These are phyloP conservation scores for Cyclaneusma minus DNA, from an alignment of 2,329 filamentous ascomycete species.

Conservation along the genomic window DNA sequence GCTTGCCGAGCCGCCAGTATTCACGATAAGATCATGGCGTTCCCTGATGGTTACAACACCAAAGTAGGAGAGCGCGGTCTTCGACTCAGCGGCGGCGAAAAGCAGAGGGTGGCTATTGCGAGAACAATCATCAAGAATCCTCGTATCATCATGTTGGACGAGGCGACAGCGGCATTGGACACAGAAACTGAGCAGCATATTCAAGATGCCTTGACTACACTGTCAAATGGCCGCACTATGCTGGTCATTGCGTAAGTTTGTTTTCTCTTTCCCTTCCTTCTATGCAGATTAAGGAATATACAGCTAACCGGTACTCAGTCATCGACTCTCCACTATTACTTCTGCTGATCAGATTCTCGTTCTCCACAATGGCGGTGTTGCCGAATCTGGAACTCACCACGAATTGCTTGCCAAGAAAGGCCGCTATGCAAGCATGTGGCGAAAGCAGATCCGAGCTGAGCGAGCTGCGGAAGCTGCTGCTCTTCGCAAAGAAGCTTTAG, in stretches of 20 bases:
- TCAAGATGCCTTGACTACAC: conserved; percentile 66
- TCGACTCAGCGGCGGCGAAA: conserved; percentile 77
- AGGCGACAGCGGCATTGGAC: conserved; percentile 83
- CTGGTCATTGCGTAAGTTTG: conserved; percentile 74
- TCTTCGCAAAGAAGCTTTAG: conserved; percentile 2
- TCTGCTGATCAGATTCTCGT: conserved; percentile 79
- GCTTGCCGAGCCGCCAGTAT: conserved; percentile 81
- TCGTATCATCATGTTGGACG: conserved; percentile 81
- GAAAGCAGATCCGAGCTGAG: conserved; percentile 71
- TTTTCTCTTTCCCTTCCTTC: background rate
- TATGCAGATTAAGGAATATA: conserved; percentile 11
- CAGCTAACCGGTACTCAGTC: conserved; percentile 24
- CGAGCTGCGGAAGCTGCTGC: conserved; percentile 45
- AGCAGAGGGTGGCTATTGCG: conserved; percentile 86
- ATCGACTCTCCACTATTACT: conserved; percentile 75
- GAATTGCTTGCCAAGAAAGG: conserved; percentile 57
- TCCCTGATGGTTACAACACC: conserved; percentile 77
- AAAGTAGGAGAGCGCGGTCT: conserved; percentile 85
- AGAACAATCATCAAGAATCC: conserved; percentile 87
- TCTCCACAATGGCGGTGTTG: conserved; percentile 59
- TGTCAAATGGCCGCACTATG: conserved; percentile 77
- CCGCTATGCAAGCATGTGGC: conserved; percentile 80
- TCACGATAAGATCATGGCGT: conserved; percentile 79
- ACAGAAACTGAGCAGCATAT: conserved; percentile 90
- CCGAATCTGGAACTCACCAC: conserved; percentile 65